Evolutionary conservation across 2,329 filamentous ascomycete genomes (phyloP).

Genomic region (Trichoderma aggressivum): DNA sequence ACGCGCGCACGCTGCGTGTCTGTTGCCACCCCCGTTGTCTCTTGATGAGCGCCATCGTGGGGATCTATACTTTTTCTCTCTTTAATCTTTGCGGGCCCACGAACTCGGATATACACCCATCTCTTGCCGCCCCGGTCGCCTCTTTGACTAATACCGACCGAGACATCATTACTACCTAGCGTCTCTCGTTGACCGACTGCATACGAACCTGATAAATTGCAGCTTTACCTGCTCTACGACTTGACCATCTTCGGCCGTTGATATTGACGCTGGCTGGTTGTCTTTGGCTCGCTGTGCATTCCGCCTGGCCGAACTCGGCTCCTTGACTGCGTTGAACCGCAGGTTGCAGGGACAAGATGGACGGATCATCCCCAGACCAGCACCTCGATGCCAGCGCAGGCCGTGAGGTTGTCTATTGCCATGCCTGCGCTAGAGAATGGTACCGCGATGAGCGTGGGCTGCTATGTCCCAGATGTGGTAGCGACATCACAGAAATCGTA

Average conservation of each 20-base stretch:
- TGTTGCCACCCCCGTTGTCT: neutral
- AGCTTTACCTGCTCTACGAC: neutral
- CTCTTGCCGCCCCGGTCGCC: neutral
- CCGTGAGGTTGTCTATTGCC: slow-evolving; percentile 80
- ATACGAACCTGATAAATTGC: neutral
- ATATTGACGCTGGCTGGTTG: slow-evolving; percentile 31
- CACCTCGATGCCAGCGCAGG: slow-evolving; percentile 50
- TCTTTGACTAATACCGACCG: neutral
- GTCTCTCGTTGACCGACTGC: neutral
- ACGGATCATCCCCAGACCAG: slow-evolving; percentile 25
- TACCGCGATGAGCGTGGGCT: slow-evolving; percentile 66
- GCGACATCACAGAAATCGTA: slow-evolving; percentile 85
- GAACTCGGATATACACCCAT: neutral
- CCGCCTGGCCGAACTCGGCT: slow-evolving; percentile 55
- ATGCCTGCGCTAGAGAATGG: slow-evolving; percentile 79
- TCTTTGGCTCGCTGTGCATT: slow-evolving; percentile 54
- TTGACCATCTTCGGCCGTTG: neutral
- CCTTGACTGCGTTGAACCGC: slow-evolving; percentile 52
- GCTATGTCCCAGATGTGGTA: slow-evolving; percentile 71
- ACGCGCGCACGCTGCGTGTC: neutral
- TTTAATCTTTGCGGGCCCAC: neutral
- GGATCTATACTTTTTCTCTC: neutral
- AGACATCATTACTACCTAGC: neutral
- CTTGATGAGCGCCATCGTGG: neutral
- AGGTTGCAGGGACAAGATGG: slow-evolving; percentile 44